Conservation (phyloP, 2,329 filamentous ascomycete genomes). For the Aureobasidium sp. region DNA sequence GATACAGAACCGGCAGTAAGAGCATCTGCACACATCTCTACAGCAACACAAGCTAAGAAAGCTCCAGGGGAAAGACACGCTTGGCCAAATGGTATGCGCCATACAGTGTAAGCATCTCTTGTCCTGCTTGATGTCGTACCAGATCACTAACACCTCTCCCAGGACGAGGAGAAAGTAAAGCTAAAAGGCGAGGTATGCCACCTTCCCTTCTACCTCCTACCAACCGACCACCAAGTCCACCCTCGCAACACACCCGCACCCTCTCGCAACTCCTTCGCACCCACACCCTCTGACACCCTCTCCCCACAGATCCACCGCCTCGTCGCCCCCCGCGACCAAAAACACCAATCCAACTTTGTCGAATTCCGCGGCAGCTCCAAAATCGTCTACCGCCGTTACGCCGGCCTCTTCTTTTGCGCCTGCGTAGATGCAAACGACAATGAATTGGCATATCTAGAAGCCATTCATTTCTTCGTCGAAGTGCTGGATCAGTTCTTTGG, state of each 20-base stretch:
- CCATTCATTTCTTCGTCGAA: conserved; percentile 99
- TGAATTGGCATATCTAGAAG: conserved; percentile 91
- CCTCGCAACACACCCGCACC: conserved; percentile 5
- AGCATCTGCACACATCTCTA: neutral
- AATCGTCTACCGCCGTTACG: conserved; percentile 95
- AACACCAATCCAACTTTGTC: conserved; percentile 99
- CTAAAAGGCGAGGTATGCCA: conserved; percentile 83
- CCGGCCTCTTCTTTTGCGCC: conserved; percentile 96
- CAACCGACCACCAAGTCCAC: neutral
- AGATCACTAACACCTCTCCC: neutral
- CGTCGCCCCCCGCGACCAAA: conserved; percentile 94
- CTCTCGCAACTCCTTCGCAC: neutral
- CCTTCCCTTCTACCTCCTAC: neutral
- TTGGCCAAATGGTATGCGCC: conserved; percentile 98
- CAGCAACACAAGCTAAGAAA: neutral
- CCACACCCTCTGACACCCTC: conserved; percentile 5
- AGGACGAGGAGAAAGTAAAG: conserved; percentile 98
- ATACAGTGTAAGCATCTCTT: conserved; percentile 57
- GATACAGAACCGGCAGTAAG: conserved; percentile 80
- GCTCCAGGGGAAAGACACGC: conserved; percentile 85
- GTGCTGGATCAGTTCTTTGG: conserved; percentile 98
- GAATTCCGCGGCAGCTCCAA: conserved; percentile 82
- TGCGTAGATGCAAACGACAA: conserved; percentile 99
- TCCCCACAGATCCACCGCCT: conserved; percentile 80
- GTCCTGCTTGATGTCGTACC: neutral